Evolutionary conservation across 495 filamentous ascomycete species (phyloP).

Genomic region (Xanthoparmelia taractica): DNA sequence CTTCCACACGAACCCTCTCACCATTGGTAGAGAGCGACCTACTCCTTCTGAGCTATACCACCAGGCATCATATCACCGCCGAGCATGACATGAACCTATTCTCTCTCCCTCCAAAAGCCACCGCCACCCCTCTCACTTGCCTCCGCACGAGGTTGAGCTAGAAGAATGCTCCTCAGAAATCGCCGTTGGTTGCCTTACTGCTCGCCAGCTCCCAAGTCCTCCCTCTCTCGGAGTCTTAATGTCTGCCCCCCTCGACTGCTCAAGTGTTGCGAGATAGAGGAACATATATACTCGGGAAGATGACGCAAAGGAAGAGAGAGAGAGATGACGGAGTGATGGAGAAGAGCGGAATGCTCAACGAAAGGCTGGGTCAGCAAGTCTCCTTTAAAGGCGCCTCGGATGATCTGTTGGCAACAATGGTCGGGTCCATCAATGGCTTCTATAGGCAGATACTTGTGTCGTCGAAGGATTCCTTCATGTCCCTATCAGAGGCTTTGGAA

Average conservation of each 20-base stretch:
- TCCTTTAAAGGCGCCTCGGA: not conserved
- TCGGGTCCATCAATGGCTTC: not conserved
- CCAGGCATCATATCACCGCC: not conserved
- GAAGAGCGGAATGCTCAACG: not conserved
- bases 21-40: not conserved
- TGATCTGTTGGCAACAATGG: not conserved
- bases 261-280: not conserved
- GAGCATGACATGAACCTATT: not conserved
- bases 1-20: not conserved
- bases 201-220: not conserved
- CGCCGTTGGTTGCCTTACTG: not conserved
- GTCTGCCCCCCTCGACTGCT: not conserved
- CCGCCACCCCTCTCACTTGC: not conserved
- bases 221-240: not conserved
- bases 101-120: not conserved
- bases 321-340: not conserved
- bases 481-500: not conserved
- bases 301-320: not conserved
- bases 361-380: not conserved
- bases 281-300: not conserved
- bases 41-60: not conserved
- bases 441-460: not conserved
- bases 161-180: not conserved
- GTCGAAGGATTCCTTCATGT: conserved; percentile 6
- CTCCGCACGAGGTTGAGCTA: not conserved